Conservation (phyloP, 1,284 basidiomycete genomes). For the Erythrobasidium hasegawianum region DNA sequence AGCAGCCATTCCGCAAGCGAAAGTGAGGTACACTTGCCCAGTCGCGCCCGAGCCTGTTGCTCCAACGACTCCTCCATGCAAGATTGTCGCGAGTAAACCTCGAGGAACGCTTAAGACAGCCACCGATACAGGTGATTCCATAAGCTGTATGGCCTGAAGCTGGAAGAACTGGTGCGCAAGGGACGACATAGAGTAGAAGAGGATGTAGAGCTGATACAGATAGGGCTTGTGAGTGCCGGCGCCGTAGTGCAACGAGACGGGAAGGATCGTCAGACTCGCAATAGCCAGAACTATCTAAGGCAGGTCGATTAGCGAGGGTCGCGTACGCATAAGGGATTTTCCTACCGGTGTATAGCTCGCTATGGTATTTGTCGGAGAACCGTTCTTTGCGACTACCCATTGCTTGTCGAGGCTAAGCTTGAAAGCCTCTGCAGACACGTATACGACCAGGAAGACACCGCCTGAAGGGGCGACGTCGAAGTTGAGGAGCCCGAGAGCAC, state of each 20-base stretch:
- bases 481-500: slow-evolving; percentile 8
- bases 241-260: slow-evolving; percentile 2
- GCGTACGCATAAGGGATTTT: not conserved
- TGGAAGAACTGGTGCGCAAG: slow-evolving; percentile 9
- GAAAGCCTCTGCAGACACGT: slow-evolving; percentile 13
- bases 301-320: not conserved
- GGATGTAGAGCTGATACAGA: slow-evolving; percentile 2
- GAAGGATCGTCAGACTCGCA: not conserved
- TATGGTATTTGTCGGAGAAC: slow-evolving; percentile 9
- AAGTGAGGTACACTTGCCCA: slow-evolving; percentile 3
- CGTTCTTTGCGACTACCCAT: slow-evolving; percentile 2
- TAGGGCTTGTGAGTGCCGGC: not conserved
- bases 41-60: slow-evolving; percentile 4
- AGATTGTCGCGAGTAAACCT: slow-evolving; percentile 9
- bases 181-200: slow-evolving; percentile 9
- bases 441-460: not conserved
- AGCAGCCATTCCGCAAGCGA: not conserved
- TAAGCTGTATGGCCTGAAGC: slow-evolving; percentile 7
- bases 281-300: slow-evolving; percentile 7
- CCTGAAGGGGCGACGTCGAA: not conserved
- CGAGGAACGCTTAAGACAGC: slow-evolving; percentile 14
- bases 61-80: slow-evolving; percentile 20
- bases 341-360: slow-evolving; percentile 10
- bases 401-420: slow-evolving; percentile 20
- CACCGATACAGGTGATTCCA: slow-evolving; percentile 11